Base-by-base conservation (phyloP, 768 basidiomycete species). In the Amylocystis lapponica region DNA sequence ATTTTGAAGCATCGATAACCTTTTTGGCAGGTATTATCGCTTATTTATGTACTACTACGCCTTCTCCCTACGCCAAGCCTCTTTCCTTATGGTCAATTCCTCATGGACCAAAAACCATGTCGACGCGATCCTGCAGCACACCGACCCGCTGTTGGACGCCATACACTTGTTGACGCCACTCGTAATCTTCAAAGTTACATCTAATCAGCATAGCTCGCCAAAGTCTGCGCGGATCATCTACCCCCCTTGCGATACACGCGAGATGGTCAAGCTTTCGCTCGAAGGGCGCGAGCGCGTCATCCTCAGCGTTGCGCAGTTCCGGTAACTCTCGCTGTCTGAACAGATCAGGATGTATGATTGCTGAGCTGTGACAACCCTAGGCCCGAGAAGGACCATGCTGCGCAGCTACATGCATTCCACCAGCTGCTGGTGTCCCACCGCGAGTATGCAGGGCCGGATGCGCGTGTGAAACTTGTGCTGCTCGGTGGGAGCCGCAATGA, bases 61-160 rank as follows among this genome's bases (percentile, higher is more conserved):
- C 1, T 61, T 72, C 3, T 83, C 84, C 9, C 79, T 99, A 23
- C 75, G 78, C 20, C 74, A 72, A 30, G 81, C 91, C 2, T 75
- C 71, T 42, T 87, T 88, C 63, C 51, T 87, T 34, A 92, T 95
- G 89, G 92, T 88, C 53, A 98, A 98, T 63, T 96, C 92, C 4
- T 81, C 87, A 0, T 98, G 96, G 95, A 98, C 95, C 2, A 80
- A 83, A 53, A 74, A 72, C 31, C 96, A 98, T 55, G 69, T 97
- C 48, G 75, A 86, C 51, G 69, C 78, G 2, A 82, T 96, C 37
- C 68, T 96, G 16, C 66, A 66, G 12, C 69, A 80, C 37, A 66
- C 69, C 8, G 80, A 86, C 48, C 41, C 60, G 11, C 47, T 73
- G 16, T 61, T 86, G 32, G 72, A 74, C 27, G 45, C 66, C 47